These are phyloP conservation scores for Sistotremastrum niveocremeum DNA, from an alignment of 768 basidiomycete genomes.

Conservation along the genomic window DNA sequence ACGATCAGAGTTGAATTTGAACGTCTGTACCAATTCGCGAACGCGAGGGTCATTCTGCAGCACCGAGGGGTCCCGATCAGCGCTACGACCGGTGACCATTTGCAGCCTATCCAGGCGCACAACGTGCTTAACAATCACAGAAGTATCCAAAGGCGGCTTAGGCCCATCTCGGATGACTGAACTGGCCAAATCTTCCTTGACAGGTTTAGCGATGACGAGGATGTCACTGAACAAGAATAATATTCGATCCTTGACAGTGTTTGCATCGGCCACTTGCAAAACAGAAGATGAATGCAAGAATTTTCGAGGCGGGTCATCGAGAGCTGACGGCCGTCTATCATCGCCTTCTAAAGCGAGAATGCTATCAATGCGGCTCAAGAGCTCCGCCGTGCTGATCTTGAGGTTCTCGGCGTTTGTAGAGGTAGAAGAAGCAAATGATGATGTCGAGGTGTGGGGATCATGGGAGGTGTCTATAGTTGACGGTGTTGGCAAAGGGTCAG, in stretches of 20 bases:
- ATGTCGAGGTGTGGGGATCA: conserved; percentile 54
- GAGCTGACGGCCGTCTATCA: conserved; percentile 36
- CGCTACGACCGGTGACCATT: conserved; percentile 27
- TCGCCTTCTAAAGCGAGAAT: conserved; percentile 25
- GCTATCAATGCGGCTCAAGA: too few relatives aligned
- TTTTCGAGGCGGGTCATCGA: conserved; percentile 82
- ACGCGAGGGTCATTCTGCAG: conserved; percentile 16
- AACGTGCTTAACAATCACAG: conserved; percentile 82
- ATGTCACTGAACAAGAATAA: conserved; percentile 96
- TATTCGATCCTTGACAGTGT: conserved; percentile 92
- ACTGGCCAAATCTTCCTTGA: conserved; percentile 51
- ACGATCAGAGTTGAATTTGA: conserved; percentile 16
- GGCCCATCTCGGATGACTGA: conserved; percentile 38
- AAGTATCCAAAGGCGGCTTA: conserved; percentile 45
- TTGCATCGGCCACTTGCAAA: conserved; percentile 84
- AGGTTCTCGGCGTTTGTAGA: not conserved
- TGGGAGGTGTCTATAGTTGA: conserved; percentile 66
- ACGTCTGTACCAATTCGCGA: conserved; percentile 17
- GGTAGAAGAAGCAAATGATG: conserved; percentile 20
- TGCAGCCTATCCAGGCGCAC: conserved; percentile 61
- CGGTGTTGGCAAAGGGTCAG: conserved; percentile 43
- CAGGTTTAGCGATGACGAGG: conserved; percentile 84
- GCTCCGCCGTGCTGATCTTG: too few relatives aligned
- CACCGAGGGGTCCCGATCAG: conserved; percentile 36
- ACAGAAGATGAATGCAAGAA: conserved; percentile 76